Percentiles rank a stretch among this genome's conserved stretches.
Evolutionary conservation across 2,329 filamentous ascomycete species (phyloP).

Genomic region (Alternaria longipes): DNA sequence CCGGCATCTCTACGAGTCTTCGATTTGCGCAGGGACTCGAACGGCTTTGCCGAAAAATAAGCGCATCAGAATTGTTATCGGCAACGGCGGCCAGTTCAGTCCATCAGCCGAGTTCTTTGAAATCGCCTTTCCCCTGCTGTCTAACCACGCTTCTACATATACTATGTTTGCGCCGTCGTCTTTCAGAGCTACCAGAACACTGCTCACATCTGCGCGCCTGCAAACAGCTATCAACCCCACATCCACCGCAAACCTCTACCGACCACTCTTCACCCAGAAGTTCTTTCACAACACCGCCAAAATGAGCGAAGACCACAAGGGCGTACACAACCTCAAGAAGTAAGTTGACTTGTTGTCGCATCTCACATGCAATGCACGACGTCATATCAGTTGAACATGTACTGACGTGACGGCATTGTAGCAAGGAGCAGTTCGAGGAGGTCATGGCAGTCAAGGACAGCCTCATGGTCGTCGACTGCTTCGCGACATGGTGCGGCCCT

Average conservation of each 20-base stretch:
- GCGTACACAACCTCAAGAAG: constrained; percentile 61
- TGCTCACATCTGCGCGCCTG: constrained; percentile 54
- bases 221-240: constrained; percentile 45
- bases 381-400: constrained; percentile 18
- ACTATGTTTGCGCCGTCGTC: constrained; percentile 53
- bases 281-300: constrained; percentile 55
- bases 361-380: constrained; percentile 15
- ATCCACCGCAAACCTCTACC: constrained; percentile 43
- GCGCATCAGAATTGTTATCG: constrained; percentile 43
- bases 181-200: constrained; percentile 50
- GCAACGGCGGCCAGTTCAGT: constrained; percentile 43
- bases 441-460: constrained; percentile 63
- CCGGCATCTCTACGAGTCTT: constrained; percentile 14
- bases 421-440: constrained; percentile 67
- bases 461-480: constrained; percentile 83
- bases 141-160: constrained; percentile 41
- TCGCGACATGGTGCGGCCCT: constrained; percentile 91
- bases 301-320: constrained; percentile 54
- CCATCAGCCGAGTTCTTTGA: constrained; percentile 47
- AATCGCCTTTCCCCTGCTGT: constrained; percentile 39
- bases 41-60: constrained; percentile 44
- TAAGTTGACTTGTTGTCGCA: constrained; percentile 42
- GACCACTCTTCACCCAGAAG: constrained; percentile 44
- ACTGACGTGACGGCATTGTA: constrained; percentile 46
- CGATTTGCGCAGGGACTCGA: constrained; percentile 36